phyloP scores from a whole-genome alignment of 345 rosid genomes.

The Salix dunnii region DNA sequence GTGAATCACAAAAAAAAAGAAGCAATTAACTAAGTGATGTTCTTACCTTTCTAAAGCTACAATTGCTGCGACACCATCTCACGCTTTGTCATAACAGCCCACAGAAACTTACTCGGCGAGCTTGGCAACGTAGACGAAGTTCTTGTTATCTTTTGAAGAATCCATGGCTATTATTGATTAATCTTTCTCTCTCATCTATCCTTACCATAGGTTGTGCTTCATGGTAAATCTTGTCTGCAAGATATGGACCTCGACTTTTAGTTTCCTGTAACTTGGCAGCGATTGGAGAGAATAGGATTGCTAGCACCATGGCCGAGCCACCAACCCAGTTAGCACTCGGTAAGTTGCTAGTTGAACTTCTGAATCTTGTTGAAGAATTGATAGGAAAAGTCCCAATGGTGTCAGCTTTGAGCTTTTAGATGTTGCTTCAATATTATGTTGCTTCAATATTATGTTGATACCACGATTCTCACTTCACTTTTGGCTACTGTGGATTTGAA shows the following conservation, averaged over 20 bases:
- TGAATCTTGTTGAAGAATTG: constrained; percentile 76
- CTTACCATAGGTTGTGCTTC: constrained; percentile 63
- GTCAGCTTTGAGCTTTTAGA: constrained; percentile 72
- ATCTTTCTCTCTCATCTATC: constrained; percentile 79
- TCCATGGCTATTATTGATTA: no score
- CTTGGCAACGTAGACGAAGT: no score
- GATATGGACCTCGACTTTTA: constrained; percentile 72
- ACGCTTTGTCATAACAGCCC: no score
- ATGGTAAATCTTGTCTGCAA: constrained; percentile 34
- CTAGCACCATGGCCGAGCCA: constrained; percentile 72
- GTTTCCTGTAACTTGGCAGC: constrained; percentile 76
- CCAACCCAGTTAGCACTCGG: constrained; percentile 68
- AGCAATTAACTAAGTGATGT: no score
- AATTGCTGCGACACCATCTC: no score
- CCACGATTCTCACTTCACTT: no score
- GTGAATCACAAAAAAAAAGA: no score
- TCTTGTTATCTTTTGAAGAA: no score
- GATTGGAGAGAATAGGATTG: constrained; percentile 52
- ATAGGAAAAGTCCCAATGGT: constrained; percentile 77
- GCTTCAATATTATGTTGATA: constrained; percentile 40
- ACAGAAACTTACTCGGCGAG: no score
- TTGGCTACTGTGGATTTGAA: no score
- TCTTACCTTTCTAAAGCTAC: no score
- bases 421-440: constrained; percentile 64
- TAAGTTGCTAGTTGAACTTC: constrained; percentile 72